phyloP scores from a whole-genome alignment of 441 rosid genomes.

The Mallotus japonicus region DNA sequence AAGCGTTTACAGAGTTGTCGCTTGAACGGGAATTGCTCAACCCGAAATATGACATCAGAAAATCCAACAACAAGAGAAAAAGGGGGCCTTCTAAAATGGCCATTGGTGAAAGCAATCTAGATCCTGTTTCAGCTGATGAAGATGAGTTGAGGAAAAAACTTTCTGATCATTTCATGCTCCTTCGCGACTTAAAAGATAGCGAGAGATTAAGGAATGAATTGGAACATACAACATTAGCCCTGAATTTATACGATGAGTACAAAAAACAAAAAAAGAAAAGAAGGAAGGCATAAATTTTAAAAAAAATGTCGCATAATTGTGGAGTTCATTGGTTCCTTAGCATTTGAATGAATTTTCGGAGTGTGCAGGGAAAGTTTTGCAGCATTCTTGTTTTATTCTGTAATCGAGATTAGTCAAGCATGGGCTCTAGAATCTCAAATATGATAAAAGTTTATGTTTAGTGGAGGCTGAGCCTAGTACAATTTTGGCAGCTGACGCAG shows the following conservation, averaged over 20 bases:
- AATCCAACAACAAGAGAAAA: slow-evolving; percentile 52
- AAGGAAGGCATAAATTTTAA: slow-evolving; percentile 26
- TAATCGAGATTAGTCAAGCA: too few species aligned
- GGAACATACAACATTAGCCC: slow-evolving; percentile 33
- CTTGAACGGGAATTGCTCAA: slow-evolving; percentile 55
- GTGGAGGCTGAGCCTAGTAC: too few species aligned
- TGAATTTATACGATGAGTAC: slow-evolving; percentile 51
- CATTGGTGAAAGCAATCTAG: slow-evolving; percentile 7
- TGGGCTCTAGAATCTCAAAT: too few species aligned
- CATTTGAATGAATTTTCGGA: too few species aligned
- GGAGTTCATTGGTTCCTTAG: too few species aligned
- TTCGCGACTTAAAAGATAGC: slow-evolving; percentile 51
- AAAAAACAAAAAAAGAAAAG: slow-evolving; percentile 40
- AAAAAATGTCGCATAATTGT: neutral
- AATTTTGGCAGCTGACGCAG: too few species aligned
- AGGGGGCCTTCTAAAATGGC: slow-evolving; percentile 29
- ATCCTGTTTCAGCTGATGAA: slow-evolving; percentile 32
- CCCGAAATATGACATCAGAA: slow-evolving; percentile 33
- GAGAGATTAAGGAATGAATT: slow-evolving; percentile 57
- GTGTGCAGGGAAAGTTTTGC: too few species aligned
- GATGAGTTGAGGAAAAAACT: slow-evolving; percentile 53
- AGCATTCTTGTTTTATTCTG: too few species aligned
- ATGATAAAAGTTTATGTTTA: too few species aligned
- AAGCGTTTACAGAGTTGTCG: slow-evolving; percentile 59
- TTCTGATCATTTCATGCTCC: slow-evolving; percentile 48